Evolutionary conservation across 352 stramenopile genomes (phyloP).

Genomic region (Globisporangium canariense): DNA sequence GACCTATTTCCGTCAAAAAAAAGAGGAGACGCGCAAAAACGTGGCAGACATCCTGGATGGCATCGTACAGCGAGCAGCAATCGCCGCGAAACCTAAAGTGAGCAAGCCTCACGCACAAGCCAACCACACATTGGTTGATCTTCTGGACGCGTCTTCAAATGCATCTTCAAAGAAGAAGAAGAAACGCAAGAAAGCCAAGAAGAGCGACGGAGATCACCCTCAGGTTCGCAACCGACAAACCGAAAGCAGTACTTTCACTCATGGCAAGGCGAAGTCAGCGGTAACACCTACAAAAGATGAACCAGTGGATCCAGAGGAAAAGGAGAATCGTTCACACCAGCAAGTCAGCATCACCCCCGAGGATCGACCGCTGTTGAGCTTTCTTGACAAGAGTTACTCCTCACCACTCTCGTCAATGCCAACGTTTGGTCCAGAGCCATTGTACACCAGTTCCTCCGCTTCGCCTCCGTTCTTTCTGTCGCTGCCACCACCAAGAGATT

Average conservation of each 20-base stretch:
- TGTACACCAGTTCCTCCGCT: constrained; percentile 35
- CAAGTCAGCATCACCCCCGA: constrained; percentile 22
- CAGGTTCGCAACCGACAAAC: background rate
- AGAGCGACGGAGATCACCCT: background rate
- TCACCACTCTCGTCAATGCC: constrained; percentile 28
- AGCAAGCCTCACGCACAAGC: background rate
- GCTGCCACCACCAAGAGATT: constrained; percentile 30
- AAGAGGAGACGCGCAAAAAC: constrained; percentile 20
- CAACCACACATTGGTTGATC: constrained; percentile 8
- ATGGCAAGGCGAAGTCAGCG: background rate
- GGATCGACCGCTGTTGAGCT: constrained; percentile 27
- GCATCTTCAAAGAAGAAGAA: constrained; percentile 17
- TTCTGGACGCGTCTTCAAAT: background rate
- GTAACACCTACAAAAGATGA: background rate
- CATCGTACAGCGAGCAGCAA: constrained; percentile 40
- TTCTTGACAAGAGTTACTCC: constrained; percentile 35
- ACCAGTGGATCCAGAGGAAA: background rate
- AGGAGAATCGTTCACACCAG: constrained; percentile 15
- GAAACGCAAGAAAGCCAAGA: constrained; percentile 24
- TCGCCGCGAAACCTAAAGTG: constrained; percentile 9
- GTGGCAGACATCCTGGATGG: constrained; percentile 33
- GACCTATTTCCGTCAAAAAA: constrained; percentile 23
- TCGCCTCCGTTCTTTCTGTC: constrained; percentile 53
- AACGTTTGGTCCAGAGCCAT: constrained; percentile 39
- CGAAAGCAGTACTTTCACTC: background rate